A percentile compares a stretch with the other conserved stretches of the same genome.
These are phyloP conservation scores for Lactarius vividus DNA, from an alignment of 768 basidiomycete species.

Conservation along the genomic window DNA sequence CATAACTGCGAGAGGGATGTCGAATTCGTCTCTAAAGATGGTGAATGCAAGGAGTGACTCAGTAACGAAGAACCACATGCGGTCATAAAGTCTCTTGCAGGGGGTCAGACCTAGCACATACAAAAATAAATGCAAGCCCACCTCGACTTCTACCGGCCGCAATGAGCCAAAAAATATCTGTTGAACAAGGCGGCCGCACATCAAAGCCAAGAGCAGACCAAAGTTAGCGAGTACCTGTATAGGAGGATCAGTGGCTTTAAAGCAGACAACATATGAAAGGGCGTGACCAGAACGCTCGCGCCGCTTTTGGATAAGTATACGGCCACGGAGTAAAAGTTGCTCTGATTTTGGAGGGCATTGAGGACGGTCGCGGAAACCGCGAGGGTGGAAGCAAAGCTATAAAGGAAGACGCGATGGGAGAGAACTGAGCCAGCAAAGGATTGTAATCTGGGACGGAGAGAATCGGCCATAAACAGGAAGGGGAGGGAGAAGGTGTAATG, in stretches of 20 bases:
- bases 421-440: slow-evolving; percentile 50
- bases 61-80: slow-evolving; percentile 96
- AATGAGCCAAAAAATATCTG: slow-evolving; percentile 89
- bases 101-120: background rate
- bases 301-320: slow-evolving; percentile 92
- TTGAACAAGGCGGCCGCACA: slow-evolving; percentile 76
- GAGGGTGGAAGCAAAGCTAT: slow-evolving; percentile 61
- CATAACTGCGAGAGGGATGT: slow-evolving; percentile 88
- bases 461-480: slow-evolving; percentile 36
- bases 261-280: background rate
- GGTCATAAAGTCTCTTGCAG: slow-evolving; percentile 87
- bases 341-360: slow-evolving; percentile 77
- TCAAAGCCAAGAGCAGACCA: slow-evolving; percentile 69
- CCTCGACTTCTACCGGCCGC: slow-evolving; percentile 89
- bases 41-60: slow-evolving; percentile 95
- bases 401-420: slow-evolving; percentile 66
- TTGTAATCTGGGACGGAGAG: slow-evolving; percentile 51
- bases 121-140: slow-evolving; percentile 35
- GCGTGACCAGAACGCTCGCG: slow-evolving; percentile 82
- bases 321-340: slow-evolving; percentile 92
- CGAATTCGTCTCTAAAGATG: slow-evolving; percentile 95
- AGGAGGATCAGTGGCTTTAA: background rate
- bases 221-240: slow-evolving; percentile 88
- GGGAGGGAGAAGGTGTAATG: background rate
- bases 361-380: slow-evolving; percentile 71